Evolutionary conservation across 768 basidiomycete genomes (phyloP).

Genomic region (Cubamyces sp.): DNA sequence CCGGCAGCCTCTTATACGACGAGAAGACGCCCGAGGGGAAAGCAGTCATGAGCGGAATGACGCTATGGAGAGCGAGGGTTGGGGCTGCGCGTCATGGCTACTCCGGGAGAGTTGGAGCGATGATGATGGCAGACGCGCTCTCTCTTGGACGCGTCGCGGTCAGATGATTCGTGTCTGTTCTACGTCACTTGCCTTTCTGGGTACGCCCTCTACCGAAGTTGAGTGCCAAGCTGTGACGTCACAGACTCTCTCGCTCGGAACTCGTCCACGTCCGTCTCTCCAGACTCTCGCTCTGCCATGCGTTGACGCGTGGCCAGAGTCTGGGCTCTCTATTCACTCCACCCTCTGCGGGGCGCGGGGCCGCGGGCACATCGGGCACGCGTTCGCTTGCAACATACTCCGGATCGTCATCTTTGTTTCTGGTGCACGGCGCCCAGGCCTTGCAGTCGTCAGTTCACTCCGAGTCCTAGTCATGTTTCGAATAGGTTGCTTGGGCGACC

Average conservation of each 20-base stretch:
- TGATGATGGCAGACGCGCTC: background rate
- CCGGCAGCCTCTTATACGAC: background rate
- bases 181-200: constrained; percentile 4
- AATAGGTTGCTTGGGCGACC: no score
- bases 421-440: no score
- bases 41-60: constrained; percentile 7
- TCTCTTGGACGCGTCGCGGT: constrained; percentile 9
- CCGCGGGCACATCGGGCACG: no score
- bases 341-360: no score
- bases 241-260: background rate
- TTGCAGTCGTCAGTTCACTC: no score
- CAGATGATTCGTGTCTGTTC: constrained; percentile 7
- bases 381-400: no score
- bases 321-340: no score
- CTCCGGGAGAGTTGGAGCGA: background rate
- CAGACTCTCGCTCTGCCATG: no score
- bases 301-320: no score
- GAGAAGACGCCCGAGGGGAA: background rate
- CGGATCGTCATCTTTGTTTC: no score
- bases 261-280: background rate
- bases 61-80: background rate
- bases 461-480: no score
- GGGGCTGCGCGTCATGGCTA: constrained; percentile 7
- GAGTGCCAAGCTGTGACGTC: constrained; percentile 12
- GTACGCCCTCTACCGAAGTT: background rate